phyloP scores from a whole-genome alignment of 78 protist genomes.

The Bigelowiella natans region DNA sequence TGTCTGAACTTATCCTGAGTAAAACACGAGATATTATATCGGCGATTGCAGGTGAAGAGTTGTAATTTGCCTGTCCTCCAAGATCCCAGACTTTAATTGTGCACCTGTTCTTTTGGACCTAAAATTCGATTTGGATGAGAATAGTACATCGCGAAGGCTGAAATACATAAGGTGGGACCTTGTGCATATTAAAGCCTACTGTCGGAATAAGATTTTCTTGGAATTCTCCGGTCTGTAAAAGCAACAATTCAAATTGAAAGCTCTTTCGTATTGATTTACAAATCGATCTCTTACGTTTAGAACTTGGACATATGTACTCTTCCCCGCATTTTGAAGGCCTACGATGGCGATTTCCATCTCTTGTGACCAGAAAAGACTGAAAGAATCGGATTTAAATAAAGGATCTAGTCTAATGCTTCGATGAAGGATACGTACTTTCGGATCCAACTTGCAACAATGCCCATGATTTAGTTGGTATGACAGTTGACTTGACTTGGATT shows the following conservation, averaged over 20 bases:
- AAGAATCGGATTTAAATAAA: not conserved
- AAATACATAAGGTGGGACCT: not conserved
- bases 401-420: too few species aligned
- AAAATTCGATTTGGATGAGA: not conserved
- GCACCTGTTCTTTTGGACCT: not conserved
- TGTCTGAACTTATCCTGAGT: not conserved
- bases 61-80: not conserved
- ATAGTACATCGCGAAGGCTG: not conserved
- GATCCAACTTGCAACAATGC: too few species aligned
- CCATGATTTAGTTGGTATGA: too few species aligned
- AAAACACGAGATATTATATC: not conserved
- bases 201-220: not conserved
- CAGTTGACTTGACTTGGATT: too few species aligned
- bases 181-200: constrained; percentile 9
- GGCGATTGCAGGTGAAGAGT: too few species aligned
- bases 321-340: constrained; percentile 17
- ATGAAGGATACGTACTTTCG: too few species aligned
- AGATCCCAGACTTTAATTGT: not conserved
- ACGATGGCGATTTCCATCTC: constrained; percentile 10
- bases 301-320: constrained; percentile 11
- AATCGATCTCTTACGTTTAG: not conserved
- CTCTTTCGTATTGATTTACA: too few species aligned
- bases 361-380: not conserved
- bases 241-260: too few species aligned
- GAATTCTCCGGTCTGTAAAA: constrained; percentile 7